Evolutionary conservation across 106 monocot genomes (phyloP).

Genomic region (Apostasia shenzhenica): DNA sequence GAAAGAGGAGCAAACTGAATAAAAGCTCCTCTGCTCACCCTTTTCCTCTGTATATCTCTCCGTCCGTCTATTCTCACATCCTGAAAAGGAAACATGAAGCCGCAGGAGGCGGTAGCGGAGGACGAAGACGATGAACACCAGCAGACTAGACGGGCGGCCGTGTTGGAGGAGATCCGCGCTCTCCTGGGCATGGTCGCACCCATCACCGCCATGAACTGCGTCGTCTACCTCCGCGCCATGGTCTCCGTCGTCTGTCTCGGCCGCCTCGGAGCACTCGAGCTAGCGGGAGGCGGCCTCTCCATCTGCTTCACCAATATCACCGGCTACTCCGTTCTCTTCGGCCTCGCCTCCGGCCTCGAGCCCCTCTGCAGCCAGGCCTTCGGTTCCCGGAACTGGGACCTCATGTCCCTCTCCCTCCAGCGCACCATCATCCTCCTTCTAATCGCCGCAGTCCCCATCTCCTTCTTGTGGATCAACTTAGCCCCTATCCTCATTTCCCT

Average conservation of each 20-base stretch:
- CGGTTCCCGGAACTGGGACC: conserved; percentile 69
- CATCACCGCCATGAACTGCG: conserved; percentile 63
- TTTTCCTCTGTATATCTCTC: too few relatives aligned
- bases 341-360: conserved; percentile 84
- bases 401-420: conserved; percentile 79
- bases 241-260: conserved; percentile 87
- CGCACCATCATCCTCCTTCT: conserved; percentile 75
- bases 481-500: conserved; percentile 53
- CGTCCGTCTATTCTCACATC: too few relatives aligned
- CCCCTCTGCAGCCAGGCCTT: conserved; percentile 85
- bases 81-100: too few relatives aligned
- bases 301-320: conserved; percentile 97
- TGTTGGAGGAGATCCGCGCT: conserved; percentile 29
- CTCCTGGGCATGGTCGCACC: conserved; percentile 63
- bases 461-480: conserved; percentile 68
- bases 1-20: too few relatives aligned
- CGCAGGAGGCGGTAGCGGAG: too few relatives aligned
- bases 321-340: conserved; percentile 92
- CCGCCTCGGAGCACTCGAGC: conserved; percentile 67
- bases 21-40: too few relatives aligned
- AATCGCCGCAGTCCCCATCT: conserved; percentile 50
- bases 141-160: not conserved
- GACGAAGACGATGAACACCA: too few relatives aligned
- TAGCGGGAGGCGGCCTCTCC: conserved; percentile 89
- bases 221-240: conserved; percentile 81